Evolutionary conservation across 306 rosid genomes (phyloP).

Genomic region (Quillaja saponaria): DNA sequence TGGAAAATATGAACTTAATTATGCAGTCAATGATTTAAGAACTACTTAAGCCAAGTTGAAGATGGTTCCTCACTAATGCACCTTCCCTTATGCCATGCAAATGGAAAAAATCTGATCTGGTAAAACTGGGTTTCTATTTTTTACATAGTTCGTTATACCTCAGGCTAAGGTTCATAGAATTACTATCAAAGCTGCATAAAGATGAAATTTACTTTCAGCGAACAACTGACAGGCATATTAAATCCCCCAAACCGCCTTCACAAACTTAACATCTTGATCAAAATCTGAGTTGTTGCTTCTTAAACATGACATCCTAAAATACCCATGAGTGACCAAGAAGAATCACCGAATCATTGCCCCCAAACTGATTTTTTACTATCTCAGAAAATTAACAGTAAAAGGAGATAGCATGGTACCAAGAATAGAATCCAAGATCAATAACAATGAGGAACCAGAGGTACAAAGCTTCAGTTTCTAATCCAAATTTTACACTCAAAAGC

Average conservation of each 20-base stretch:
- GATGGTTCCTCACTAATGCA: slow-evolving; percentile 22
- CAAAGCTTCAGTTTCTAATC: slow-evolving; percentile 24
- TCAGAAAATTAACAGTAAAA: slow-evolving; percentile 15
- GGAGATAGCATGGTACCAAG: background rate
- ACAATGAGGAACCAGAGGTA: slow-evolving; percentile 21
- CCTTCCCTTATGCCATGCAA: slow-evolving; percentile 33
- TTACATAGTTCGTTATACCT: too few species aligned
- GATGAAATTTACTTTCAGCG: slow-evolving; percentile 18
- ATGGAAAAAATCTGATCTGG: slow-evolving; percentile 35
- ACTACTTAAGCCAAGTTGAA: slow-evolving; percentile 18
- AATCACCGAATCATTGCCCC: slow-evolving; percentile 13
- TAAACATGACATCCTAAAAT: slow-evolving; percentile 22
- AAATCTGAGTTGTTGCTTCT: slow-evolving; percentile 17
- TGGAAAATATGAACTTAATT: slow-evolving; percentile 39
- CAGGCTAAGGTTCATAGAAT: too few species aligned
- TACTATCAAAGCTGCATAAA: slow-evolving; percentile 1
- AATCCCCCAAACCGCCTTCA: slow-evolving; percentile 20
- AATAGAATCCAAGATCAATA: slow-evolving; percentile 14
- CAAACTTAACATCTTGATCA: background rate
- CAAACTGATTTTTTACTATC: slow-evolving; percentile 15
- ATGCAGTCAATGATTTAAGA: slow-evolving; percentile 17
- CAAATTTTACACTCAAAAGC: slow-evolving; percentile 14
- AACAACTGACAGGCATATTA: slow-evolving; percentile 6
- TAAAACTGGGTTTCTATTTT: too few species aligned
- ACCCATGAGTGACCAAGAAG: slow-evolving; percentile 19